Conservation (phyloP, 768 basidiomycete species). For the Kwoniella sp. region DNA sequence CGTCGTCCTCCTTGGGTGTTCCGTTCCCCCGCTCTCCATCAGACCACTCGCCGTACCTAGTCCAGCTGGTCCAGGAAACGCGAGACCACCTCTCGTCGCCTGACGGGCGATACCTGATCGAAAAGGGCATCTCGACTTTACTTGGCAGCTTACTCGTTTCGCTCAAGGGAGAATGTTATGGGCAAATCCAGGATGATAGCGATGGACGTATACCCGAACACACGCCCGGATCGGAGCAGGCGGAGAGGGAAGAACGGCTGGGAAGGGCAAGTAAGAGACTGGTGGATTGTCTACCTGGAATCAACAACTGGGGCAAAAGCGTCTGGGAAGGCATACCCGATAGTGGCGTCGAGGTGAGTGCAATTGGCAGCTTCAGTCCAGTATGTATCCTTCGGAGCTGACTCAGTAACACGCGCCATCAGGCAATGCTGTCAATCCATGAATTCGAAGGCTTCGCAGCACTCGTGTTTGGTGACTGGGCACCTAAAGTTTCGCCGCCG, state of each 20-base stretch:
- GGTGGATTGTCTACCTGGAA: conserved; percentile 76
- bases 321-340: conserved; percentile 52
- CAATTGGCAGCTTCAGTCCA: not conserved
- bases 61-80: conserved; percentile 70
- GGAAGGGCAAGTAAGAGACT: conserved; percentile 62
- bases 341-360: conserved; percentile 49
- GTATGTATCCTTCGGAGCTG: too few species aligned
- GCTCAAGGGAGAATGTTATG: conserved; percentile 68
- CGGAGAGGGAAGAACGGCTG: not conserved
- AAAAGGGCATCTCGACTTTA: conserved; percentile 72
- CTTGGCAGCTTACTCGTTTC: conserved; percentile 67
- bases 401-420: not conserved
- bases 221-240: conserved; percentile 7
- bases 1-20: conserved; percentile 7
- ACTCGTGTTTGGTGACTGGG: conserved; percentile 55
- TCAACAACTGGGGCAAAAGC: conserved; percentile 71
- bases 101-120: conserved; percentile 72
- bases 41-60: conserved; percentile 62
- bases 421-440: conserved; percentile 39
- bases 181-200: conserved; percentile 26
- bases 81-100: conserved; percentile 65
- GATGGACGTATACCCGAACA: conserved; percentile 3
- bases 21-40: conserved; percentile 53
- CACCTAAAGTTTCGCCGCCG: conserved; percentile 15
- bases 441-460: conserved; percentile 51